Base-by-base conservation (phyloP, 2,329 filamentous ascomycete species). In the Trichophyton simii region DNA sequence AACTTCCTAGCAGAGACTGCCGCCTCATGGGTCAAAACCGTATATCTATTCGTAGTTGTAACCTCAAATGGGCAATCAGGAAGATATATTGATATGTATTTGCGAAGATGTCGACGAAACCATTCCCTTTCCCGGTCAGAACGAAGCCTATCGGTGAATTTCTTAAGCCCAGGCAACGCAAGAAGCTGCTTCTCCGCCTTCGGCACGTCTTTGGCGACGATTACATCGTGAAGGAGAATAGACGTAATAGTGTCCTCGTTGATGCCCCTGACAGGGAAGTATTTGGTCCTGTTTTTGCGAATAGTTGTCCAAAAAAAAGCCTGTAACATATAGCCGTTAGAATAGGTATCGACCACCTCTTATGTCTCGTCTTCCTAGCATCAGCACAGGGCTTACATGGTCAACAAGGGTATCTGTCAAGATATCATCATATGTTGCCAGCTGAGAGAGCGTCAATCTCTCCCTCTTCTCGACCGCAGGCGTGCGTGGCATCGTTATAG, bases 291-390 rank as follows among this genome's bases (percentile, higher is more conserved):
- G 70, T 97, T 96, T 76, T 99, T 99, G 66, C 92, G 91, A 63
- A 96, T 96, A 3, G 84, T 88, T 4, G 92, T 92, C 92, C 94
- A 97, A 79, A 94, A 99, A 75, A 89, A 96, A 8, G 90, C 87
- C 92, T 96, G 66, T 52, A 58, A 18, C 50, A 20, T 61, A 60
- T 41, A 61, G 13, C 52, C 4, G 50, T 63, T 15, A 52, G 62
- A 55, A 42, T 58, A 11, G 20, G 20, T 28, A 3, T 25, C 22
- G 4, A n/a, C n/a, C 5, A 15, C 7, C 46, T 31, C 25, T 8
- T 25, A 13, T 25, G 41, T 2, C 18, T n/a, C 38, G 13, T 31
- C 4, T 7, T 11, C 38, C 50, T 58, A 34, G 20, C 2, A 36
- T n/a, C 6, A 38, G 3, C 11, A 31, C 61, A 46, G 60, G 63